Base-by-base conservation (phyloP, 805 yeast species). In the Teunomyces stri region DNA sequence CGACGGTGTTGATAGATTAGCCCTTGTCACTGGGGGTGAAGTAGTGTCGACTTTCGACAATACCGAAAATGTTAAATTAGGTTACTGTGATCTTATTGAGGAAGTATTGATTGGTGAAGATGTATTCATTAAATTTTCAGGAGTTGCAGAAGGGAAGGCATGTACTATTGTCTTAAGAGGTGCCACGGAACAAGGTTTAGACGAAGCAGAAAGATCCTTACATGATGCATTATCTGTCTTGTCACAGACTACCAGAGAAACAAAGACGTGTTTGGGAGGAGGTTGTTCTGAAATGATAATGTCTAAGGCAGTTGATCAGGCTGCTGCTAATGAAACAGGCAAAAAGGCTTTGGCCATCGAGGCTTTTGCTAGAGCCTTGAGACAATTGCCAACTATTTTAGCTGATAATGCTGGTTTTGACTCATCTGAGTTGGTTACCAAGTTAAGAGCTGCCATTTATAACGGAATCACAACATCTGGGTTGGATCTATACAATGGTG, bases 391-490 rank as follows among this genome's bases (percentile, higher is more conserved):
- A 50, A 89, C 96, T 1, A 91, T 94, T 52, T 76, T 94, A 55
- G 96, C 97, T 41, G 98, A 94, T 63, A 94, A 94, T 64, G 98
- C 99, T 3, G 99, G 99, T 25, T 88, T 81, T 60, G 99, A 94
- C 65, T 86, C 97, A 18, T 83, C 90, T 59, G 98, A 95, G 57
- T 75, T 94, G 52, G 95, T 94, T 11, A 79, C 98, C 7, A 89
- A 89, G 65, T 76, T 94, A 59, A 82, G 97, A 68, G 83, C 97
- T 1, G 84, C 96, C 18, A 85, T 90, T 47, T 94, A 94, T 74
- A 86, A 84, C 61, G 99, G 99, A 30, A 82, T 89, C 77, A 78
- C 89, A 16, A 89, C 96, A 5, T 84, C 92, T 3, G 99, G 99
- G 34, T 78, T 94, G 54, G 96, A 94, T 63, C 79, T 94, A 59